Base-by-base conservation (phyloP, 768 basidiomycete species). In the Dentipellis sp. region DNA sequence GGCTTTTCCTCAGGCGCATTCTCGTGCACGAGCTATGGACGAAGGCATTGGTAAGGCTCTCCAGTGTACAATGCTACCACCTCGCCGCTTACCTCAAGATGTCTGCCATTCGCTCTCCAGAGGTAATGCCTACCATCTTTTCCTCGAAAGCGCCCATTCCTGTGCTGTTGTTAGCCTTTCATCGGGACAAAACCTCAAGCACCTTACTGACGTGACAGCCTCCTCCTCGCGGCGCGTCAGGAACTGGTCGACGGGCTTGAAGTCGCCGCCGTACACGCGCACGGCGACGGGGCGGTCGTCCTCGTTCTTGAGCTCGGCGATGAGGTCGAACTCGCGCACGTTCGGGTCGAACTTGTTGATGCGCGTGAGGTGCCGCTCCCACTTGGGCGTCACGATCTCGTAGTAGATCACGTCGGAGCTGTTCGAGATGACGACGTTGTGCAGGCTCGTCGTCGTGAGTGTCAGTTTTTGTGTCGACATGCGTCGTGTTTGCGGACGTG, bases 341-440 rank as follows among this genome's bases (percentile, higher is more conserved):
- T 64, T 64, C 4, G 63, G 50, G 59, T 74, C 67, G 21, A 72
- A 65, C 50, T 68, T 63, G 42, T 62, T 62, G 42, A 75, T 60
- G 52, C 64, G 69, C 59, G 75, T 76, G 59, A 61, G 39, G 46
- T 65, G 58, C 7, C 65, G 61, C 51, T 69, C 70, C 73, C 72
- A 72, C 42, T 67, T 64, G 16, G 70, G 72, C 35, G 73, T 75
- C 38, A 68, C 64, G 54, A 75, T 61, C 55, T 75, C 75, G 56
- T 71, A 76, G 66, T 71, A 73, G 54, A 72, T 63, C 57, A 62
- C 63, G 59, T 75, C 74, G 55, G 63, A 67, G 36, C 57, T 64
- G 55, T 70, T 74, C 39, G 74, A 67, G 51, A 74, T 67, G 39
- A 72, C 63, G 58, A 72, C 68, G 56, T 72, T 74, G 54, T 65